Evolutionary conservation across 495 filamentous ascomycete species (phyloP).

Genomic region (Choiromyces venosus): DNA sequence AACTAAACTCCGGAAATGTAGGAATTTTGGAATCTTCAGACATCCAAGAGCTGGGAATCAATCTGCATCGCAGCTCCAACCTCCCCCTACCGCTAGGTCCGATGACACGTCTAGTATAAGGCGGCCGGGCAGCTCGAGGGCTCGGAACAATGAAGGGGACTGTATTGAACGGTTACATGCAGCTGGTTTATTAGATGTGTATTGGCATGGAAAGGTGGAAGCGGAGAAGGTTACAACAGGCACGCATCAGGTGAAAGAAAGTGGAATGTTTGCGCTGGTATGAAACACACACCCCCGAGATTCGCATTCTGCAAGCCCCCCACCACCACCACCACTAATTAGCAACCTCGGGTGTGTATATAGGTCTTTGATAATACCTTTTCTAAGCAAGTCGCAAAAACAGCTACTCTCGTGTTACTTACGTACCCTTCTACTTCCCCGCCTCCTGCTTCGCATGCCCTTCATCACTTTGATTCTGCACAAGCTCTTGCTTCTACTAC

Average conservation of each 20-base stretch:
- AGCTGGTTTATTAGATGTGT: constrained; percentile 78
- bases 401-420: constrained; percentile 84
- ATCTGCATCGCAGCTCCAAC: constrained; percentile 51
- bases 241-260: constrained; percentile 72
- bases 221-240: constrained; percentile 93
- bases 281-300: constrained; percentile 6
- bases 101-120: constrained; percentile 42
- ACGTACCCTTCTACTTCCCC: constrained; percentile 82
- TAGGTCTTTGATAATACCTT: constrained; percentile 94
- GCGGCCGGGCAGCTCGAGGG: constrained; percentile 37
- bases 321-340: constrained; percentile 1
- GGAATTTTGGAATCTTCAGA: constrained; percentile 95
- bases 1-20: constrained; percentile 38
- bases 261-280: constrained; percentile 87
- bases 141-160: constrained; percentile 45
- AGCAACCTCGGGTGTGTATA: not conserved
- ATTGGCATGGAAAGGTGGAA: constrained; percentile 91
- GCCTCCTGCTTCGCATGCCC: constrained; percentile 69
- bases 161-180: constrained; percentile 68
- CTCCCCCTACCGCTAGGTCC: constrained; percentile 44
- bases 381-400: constrained; percentile 91
- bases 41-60: constrained; percentile 70
- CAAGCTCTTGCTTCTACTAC: constrained; percentile 41
- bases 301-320: not conserved
- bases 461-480: constrained; percentile 54